Percentiles rank a stretch among this genome's conserved stretches.
Conservation (phyloP, 306 rosid genomes). For the Gastrolobium villosum region DNA sequence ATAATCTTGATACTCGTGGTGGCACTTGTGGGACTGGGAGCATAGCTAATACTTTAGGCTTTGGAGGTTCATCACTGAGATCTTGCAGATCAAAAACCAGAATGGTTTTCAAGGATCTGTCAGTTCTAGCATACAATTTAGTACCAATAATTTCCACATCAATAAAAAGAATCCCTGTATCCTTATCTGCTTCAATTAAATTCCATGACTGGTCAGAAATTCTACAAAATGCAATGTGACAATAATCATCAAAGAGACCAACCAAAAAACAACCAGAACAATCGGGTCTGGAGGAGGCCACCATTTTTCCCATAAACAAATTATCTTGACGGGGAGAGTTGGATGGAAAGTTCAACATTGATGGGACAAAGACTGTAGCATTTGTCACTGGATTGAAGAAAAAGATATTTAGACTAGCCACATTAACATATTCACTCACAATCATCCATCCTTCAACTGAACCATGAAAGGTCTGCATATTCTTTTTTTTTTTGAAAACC, state of each 20-base stretch:
- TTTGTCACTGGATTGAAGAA: constrained; percentile 18
- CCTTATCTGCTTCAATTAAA: background rate
- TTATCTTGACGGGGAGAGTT: background rate
- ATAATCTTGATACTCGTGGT: background rate
- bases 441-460: background rate
- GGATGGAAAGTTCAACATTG: constrained; percentile 1
- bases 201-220: background rate
- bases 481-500: too few relatives aligned
- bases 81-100: constrained; percentile 9
- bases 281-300: constrained; percentile 2
- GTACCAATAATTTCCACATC: constrained; percentile 8
- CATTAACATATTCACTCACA: background rate
- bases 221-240: constrained; percentile 22
- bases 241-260: background rate
- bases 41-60: background rate
- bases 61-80: background rate
- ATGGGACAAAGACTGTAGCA: background rate
- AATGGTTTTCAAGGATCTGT: background rate
- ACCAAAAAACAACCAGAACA: background rate
- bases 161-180: background rate
- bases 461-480: background rate
- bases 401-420: background rate
- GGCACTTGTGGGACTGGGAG: background rate
- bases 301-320: background rate
- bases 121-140: background rate